Conservation (phyloP, 2,329 filamentous ascomycete genomes). For the Neonectria sp. region DNA sequence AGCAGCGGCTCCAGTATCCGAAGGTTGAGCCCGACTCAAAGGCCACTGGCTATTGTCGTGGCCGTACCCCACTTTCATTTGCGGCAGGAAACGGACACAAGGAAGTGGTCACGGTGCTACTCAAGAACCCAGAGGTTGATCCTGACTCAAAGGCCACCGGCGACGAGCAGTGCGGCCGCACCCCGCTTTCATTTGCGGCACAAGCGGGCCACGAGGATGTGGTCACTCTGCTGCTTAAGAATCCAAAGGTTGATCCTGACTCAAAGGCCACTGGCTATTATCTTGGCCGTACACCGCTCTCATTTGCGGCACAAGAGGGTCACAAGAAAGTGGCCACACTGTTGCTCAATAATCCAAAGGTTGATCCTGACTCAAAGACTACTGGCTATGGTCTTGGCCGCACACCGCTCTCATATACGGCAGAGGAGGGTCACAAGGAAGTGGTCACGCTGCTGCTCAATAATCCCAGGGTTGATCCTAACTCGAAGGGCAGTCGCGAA, state of each 20-base stretch:
- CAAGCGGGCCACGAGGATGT: too few relatives aligned
- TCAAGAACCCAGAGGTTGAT: too few relatives aligned
- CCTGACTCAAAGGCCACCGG: too few relatives aligned
- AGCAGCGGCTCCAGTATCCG: too few relatives aligned
- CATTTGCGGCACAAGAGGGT: not conserved
- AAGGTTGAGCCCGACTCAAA: too few relatives aligned
- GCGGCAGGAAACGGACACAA: too few relatives aligned
- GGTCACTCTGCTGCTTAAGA: not conserved
- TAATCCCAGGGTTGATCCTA: not conserved
- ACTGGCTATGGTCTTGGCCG: not conserved
- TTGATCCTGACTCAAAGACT: not conserved
- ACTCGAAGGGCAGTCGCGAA: not conserved
- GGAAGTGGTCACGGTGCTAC: too few relatives aligned
- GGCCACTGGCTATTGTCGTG: too few relatives aligned
- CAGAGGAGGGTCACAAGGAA: not conserved
- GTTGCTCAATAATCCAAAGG: not conserved
- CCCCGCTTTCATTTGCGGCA: too few relatives aligned
- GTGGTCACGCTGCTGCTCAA: not conserved
- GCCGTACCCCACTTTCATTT: too few relatives aligned
- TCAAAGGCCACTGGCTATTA: not conserved
- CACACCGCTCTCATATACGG: not conserved
- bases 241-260: not conserved
- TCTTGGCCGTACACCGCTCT: not conserved
- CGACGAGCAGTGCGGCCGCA: too few relatives aligned
- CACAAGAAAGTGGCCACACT: not conserved